Evolutionary conservation across 495 filamentous ascomycete species (phyloP).

Genomic region (Poronia punctata): DNA sequence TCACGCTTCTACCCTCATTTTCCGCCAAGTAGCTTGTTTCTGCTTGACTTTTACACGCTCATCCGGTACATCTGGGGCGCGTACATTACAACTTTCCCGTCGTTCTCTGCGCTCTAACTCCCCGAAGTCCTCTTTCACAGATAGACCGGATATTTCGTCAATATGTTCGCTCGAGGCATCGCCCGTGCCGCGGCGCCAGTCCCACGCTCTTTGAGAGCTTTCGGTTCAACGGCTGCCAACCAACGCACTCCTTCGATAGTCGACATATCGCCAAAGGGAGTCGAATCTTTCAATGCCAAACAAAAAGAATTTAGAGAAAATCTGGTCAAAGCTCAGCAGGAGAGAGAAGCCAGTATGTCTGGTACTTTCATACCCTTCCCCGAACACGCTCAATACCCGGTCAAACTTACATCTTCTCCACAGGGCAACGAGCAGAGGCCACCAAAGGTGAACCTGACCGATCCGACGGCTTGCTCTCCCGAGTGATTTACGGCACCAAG

Average conservation of each 20-base stretch:
- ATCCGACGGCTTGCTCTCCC: conserved; percentile 50
- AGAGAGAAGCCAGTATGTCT: conserved; percentile 72
- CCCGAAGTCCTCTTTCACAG: conserved; percentile 2
- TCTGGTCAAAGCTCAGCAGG: conserved; percentile 68
- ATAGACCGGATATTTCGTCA: conserved; percentile 8
- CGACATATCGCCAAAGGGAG: conserved; percentile 63
- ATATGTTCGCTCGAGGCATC: conserved; percentile 30
- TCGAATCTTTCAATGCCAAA: conserved; percentile 65
- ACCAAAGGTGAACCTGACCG: conserved; percentile 35
- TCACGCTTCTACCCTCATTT: not conserved
- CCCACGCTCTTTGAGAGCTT: conserved; percentile 47
- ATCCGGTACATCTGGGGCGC: not conserved
- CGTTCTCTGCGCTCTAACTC: conserved; percentile 5
- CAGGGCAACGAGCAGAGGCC: conserved; percentile 44
- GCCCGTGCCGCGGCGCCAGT: conserved; percentile 40
- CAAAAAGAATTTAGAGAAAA: conserved; percentile 84
- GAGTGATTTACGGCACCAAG: conserved; percentile 91
- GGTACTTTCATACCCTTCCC: conserved; percentile 45
- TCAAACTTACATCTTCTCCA: conserved; percentile 17
- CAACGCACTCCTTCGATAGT: conserved; percentile 68
- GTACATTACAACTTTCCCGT: not conserved
- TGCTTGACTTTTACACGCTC: not conserved
- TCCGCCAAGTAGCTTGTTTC: not conserved
- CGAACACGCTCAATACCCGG: not conserved
- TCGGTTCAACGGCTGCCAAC: conserved; percentile 48